phyloP scores from a whole-genome alignment of 352 stramenopile species.

The Blastocystis sp. region DNA sequence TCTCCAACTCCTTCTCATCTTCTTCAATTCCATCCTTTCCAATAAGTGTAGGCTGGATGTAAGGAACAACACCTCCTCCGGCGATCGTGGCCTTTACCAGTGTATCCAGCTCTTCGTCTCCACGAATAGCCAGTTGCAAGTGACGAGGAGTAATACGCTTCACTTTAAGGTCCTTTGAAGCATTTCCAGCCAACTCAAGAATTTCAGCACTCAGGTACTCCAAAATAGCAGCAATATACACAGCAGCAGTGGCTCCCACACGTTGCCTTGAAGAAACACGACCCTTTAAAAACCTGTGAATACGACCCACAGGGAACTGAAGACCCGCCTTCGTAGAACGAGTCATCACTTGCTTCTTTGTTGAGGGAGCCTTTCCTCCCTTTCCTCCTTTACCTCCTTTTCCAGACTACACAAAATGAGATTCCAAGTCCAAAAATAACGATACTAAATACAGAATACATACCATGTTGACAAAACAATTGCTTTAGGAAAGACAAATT shows the following conservation, averaged over 20 bases:
- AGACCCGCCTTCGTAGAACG: conserved; percentile 93
- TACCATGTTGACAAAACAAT: conserved; percentile 19
- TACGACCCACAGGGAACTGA: conserved; percentile 97
- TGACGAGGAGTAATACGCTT: conserved; percentile 97
- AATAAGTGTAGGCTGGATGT: conserved; percentile 99
- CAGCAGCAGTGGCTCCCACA: conserved; percentile 94
- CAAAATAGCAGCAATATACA: conserved; percentile 99
- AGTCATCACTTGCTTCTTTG: conserved; percentile 96
- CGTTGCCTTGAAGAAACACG: conserved; percentile 94
- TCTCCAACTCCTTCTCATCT: conserved; percentile 62
- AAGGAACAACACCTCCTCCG: conserved; percentile 96
- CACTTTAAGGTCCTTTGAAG: conserved; percentile 90
- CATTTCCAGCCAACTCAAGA: conserved; percentile 94
- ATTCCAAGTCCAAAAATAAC: neutral
- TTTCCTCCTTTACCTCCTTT: conserved; percentile 81
- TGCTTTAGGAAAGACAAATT: conserved; percentile 42
- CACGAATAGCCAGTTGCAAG: conserved; percentile 96
- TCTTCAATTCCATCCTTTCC: conserved; percentile 83
- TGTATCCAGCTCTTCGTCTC: conserved; percentile 97
- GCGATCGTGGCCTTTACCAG: conserved; percentile 99
- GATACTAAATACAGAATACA: neutral
- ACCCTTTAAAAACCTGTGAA: conserved; percentile 98
- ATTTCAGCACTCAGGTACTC: conserved; percentile 99
- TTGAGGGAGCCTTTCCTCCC: conserved; percentile 93
- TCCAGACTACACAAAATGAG: conserved; percentile 64